Evolutionary conservation across 2,329 filamentous ascomycete genomes (phyloP).

Genomic region (Aschersonia sp.): DNA sequence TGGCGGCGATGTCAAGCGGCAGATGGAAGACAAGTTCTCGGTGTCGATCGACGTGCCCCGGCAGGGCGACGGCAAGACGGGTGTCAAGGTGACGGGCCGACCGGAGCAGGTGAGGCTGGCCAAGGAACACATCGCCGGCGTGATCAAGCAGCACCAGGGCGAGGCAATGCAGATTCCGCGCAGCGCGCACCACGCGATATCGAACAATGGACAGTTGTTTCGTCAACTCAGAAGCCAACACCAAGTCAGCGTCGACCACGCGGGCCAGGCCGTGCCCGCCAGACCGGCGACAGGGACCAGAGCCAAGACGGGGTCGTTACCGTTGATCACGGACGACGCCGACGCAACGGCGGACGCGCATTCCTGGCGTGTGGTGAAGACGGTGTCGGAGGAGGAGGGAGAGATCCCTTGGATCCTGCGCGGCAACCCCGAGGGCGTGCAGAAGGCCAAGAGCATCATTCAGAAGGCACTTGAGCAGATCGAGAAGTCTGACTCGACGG

Average conservation of each 20-base stretch:
- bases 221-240: conserved; percentile 74
- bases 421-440: conserved; percentile 62
- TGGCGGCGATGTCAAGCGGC: conserved; percentile 73
- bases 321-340: conserved; percentile 85
- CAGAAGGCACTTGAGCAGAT: conserved; percentile 60
- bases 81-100: conserved; percentile 73
- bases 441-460: conserved; percentile 67
- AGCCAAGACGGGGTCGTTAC: conserved; percentile 50
- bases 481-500: conserved; percentile 55
- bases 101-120: conserved; percentile 69
- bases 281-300: conserved; percentile 45
- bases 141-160: conserved; percentile 77
- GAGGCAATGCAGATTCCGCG: conserved; percentile 78
- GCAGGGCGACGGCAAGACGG: conserved; percentile 71
- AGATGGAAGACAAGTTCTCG: conserved; percentile 73
- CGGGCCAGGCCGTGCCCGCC: conserved; percentile 60
- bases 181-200: conserved; percentile 68
- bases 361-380: conserved; percentile 72
- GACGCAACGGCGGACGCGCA: conserved; percentile 50
- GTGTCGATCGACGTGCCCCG: conserved; percentile 84
- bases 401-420: conserved; percentile 84
- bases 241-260: conserved; percentile 85
- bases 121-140: conserved; percentile 65
- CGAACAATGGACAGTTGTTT: conserved; percentile 90
- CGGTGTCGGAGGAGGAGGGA: conserved; percentile 43